Conservation (phyloP, 495 filamentous ascomycete species). For the Cetradonia linearis region DNA sequence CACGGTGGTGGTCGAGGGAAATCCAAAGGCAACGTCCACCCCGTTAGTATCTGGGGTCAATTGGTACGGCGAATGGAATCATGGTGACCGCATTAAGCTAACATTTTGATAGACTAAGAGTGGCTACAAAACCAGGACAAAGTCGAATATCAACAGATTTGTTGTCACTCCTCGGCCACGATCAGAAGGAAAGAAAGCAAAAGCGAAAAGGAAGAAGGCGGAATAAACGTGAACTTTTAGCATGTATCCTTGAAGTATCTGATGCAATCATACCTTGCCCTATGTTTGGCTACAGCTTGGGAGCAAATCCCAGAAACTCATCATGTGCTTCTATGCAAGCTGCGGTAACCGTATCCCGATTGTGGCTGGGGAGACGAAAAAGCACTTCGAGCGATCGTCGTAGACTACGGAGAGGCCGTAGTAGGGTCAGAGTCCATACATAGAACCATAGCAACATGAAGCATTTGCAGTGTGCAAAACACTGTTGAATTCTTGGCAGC, state of each 20-base stretch:
- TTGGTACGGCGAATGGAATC: conserved; percentile 53
- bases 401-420: no score
- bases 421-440: not conserved
- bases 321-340: not conserved
- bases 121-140: conserved; percentile 86
- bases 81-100: conserved; percentile 22
- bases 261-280: not conserved
- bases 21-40: conserved; percentile 92
- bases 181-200: conserved; percentile 57
- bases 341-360: not conserved
- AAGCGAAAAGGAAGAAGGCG: conserved; percentile 16
- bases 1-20: conserved; percentile 98
- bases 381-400: no score
- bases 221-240: not conserved
- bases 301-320: not conserved
- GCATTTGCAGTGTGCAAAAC: not conserved
- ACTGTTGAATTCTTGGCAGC: no score
- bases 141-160: conserved; percentile 68
- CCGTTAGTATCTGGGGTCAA: conserved; percentile 90
- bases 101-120: conserved; percentile 64
- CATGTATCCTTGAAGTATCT: not conserved
- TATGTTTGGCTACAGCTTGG: not conserved
- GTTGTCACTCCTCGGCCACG: conserved; percentile 64
- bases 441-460: not conserved
- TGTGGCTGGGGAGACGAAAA: not conserved